These are phyloP conservation scores for Monilinia aucupariae DNA, from an alignment of 2,329 filamentous ascomycete genomes.

Conservation along the genomic window DNA sequence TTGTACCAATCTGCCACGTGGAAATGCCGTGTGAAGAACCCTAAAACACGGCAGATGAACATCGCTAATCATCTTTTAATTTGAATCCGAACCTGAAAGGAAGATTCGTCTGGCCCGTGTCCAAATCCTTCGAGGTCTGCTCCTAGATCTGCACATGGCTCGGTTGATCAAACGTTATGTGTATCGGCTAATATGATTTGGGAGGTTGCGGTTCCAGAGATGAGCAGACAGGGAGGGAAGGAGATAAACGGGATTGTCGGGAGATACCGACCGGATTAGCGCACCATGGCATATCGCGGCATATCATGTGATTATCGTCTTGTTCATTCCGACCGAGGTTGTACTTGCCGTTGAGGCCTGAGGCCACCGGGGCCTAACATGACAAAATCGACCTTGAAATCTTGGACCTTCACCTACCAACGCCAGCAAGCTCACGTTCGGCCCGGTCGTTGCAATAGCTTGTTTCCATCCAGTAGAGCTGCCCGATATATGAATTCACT, in stretches of 20 bases:
- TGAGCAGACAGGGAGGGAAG: neutral
- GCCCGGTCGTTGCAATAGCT: neutral
- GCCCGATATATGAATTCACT: constrained; percentile 16
- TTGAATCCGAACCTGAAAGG: constrained; percentile 1
- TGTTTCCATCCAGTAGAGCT: neutral
- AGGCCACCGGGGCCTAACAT: no score
- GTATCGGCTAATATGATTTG: neutral
- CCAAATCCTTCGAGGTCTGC: constrained; percentile 13
- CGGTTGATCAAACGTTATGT: constrained; percentile 2
- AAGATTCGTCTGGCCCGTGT: constrained; percentile 2
- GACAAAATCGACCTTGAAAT: constrained; percentile 9
- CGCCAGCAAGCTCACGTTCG: constrained; percentile 2
- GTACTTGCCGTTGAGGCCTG: neutral
- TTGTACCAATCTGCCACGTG: neutral
- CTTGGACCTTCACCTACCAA: constrained; percentile 4
- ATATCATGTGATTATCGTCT: constrained; percentile 1
- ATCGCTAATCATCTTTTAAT: neutral
- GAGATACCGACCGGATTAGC: neutral
- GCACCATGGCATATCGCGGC: neutral
- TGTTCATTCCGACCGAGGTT: neutral
- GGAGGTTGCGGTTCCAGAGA: neutral
- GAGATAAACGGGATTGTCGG: neutral
- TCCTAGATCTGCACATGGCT: constrained; percentile 1
- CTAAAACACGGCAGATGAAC: neutral
- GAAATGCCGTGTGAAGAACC: neutral